Evolutionary conservation across 202 grass and related monocot genomes (phyloP).

Genomic region (Miscanthus sacchariflorus): DNA sequence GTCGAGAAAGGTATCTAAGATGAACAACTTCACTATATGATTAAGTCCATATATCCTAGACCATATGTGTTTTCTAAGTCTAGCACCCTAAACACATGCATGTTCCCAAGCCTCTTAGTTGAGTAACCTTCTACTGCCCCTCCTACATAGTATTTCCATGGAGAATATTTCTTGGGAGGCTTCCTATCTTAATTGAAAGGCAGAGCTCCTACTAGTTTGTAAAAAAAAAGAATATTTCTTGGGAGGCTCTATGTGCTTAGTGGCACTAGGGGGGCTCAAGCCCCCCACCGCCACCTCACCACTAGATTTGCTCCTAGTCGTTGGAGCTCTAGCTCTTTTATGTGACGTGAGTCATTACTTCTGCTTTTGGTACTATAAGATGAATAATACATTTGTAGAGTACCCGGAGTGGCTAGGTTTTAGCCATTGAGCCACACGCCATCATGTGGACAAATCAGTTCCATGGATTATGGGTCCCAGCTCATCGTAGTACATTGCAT

Average conservation of each 20-base stretch:
- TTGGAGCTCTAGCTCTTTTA: background rate
- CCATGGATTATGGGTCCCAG: background rate
- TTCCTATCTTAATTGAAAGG: too few relatives aligned
- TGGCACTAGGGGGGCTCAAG: background rate
- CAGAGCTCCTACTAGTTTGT: too few relatives aligned
- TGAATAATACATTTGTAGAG: background rate
- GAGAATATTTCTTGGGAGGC: too few relatives aligned
- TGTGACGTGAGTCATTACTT: background rate
- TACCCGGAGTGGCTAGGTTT: background rate
- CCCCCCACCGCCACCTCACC: background rate
- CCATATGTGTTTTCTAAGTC: constrained; percentile 26
- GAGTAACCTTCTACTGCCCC: constrained; percentile 51
- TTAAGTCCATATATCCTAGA: background rate
- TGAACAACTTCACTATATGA: background rate
- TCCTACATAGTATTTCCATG: too few relatives aligned
- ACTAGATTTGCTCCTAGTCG: background rate
- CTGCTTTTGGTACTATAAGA: background rate
- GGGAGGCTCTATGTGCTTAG: too few relatives aligned
- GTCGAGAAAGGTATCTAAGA: constrained; percentile 14
- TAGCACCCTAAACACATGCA: constrained; percentile 41
- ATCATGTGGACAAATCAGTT: background rate
- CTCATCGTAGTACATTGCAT: background rate
- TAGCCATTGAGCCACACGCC: background rate
- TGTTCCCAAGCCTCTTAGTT: background rate
- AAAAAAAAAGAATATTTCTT: too few relatives aligned